Base-by-base conservation (phyloP, 192 early-diverging fungal species). In the Mortierella alpina region DNA sequence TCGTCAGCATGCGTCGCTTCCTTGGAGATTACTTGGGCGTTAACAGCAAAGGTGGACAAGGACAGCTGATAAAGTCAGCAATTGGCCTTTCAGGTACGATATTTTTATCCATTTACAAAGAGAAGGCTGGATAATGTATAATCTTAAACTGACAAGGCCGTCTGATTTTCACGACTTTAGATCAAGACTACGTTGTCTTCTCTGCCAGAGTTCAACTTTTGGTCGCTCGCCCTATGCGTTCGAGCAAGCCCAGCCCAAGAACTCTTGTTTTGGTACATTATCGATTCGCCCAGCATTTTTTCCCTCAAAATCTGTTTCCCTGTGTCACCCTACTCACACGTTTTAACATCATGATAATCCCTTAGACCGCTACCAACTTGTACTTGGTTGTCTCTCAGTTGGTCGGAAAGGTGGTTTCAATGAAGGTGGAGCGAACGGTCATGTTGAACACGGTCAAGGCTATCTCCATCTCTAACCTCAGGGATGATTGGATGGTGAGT, bases 1-100 rank as follows among this genome's bases (percentile, higher is more conserved):
- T 99, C 55, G 80, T 91, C 41, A 91, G 90, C 50, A 93, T 93
- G 82, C 88, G 97, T 51, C 89, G 93, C 62, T 99, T 95, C 82
- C 73, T 89, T 48, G 98, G 98, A 41, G 98, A 99, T 75, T 98
- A 99, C 75, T 75, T 99, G 42, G 88, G 86, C 52, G 84, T 95
- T 53, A 89, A 85, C 59, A 65, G 65, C 72, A 81, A 80, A 20
- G 70, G 85, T 11, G 87, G 82, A 1, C 73, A 72, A n/a, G 86
- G 82, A 17, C 75, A 84, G 41, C 71, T 86, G 54, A 72, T 87
- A 59, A 83, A 88, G 44, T 70, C 84, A 65, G 86, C 86, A 7
- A 85, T 84, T 50, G 74, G 61, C 55, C 63, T 90, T 46, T 76
- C 73, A 60, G 72, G 82, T 82, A 81, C 11, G 65, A 46, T 18